Percentiles rank a stretch among this genome's conserved stretches.
phyloP scores from a whole-genome alignment of 2,329 filamentous ascomycete genomes.

The Grosmannia clavigera region DNA sequence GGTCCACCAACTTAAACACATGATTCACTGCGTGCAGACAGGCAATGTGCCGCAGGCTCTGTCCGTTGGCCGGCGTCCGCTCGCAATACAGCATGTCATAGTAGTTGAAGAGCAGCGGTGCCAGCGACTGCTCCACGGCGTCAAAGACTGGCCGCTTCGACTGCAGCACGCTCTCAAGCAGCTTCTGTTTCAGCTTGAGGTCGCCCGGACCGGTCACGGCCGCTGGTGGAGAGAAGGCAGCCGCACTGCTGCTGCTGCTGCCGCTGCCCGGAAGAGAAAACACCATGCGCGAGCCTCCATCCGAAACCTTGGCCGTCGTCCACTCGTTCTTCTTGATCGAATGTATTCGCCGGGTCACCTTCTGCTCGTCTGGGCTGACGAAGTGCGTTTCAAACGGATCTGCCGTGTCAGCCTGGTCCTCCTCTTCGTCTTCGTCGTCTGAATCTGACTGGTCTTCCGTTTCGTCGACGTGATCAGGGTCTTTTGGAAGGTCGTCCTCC shows the following conservation, averaged over 20 bases:
- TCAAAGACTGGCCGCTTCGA: slow-evolving; percentile 46
- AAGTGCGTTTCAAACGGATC: slow-evolving; percentile 82
- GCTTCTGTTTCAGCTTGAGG: slow-evolving; percentile 57
- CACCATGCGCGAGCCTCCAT: slow-evolving; percentile 34
- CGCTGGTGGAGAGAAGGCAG: slow-evolving; percentile 18
- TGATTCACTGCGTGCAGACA: slow-evolving; percentile 86
- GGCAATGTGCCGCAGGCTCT: slow-evolving; percentile 55
- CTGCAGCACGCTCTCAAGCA: slow-evolving; percentile 38
- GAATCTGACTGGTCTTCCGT: slow-evolving; percentile 17
- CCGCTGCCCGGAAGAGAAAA: slow-evolving; percentile 29
- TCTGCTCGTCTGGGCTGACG: slow-evolving; percentile 49
- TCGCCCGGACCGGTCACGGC: slow-evolving; percentile 28
- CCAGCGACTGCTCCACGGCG: slow-evolving; percentile 50
- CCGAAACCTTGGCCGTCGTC: slow-evolving; percentile 33
- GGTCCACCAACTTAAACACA: slow-evolving; percentile 57
- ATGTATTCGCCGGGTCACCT: slow-evolving; percentile 41
- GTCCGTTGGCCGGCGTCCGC: slow-evolving; percentile 56
- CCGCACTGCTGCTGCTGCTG: slow-evolving; percentile 18
- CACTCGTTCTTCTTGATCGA: slow-evolving; percentile 38
- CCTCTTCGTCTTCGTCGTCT: slow-evolving; percentile 24
- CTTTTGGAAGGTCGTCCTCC: slow-evolving; percentile 10
- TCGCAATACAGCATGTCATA: slow-evolving; percentile 67
- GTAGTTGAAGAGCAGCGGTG: slow-evolving; percentile 68
- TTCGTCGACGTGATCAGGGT: slow-evolving; percentile 17
- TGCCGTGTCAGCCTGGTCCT: slow-evolving; percentile 32